Evolutionary conservation across 1,284 basidiomycete species (phyloP).

Genomic region (Cystodermella granulosa): DNA sequence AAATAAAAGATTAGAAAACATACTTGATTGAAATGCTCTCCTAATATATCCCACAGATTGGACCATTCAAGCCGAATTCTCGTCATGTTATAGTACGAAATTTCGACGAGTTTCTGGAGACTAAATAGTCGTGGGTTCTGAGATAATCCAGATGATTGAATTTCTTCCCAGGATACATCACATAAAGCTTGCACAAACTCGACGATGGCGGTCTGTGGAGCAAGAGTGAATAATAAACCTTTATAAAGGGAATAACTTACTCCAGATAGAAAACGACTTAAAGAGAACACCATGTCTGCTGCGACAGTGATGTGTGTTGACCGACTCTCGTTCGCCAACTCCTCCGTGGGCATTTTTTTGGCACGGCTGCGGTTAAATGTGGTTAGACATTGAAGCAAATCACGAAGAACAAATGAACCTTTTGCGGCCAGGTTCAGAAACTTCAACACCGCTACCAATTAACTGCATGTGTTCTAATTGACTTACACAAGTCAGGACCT

Average conservation of each 20-base stretch:
- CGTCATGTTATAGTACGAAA: constrained; percentile 99
- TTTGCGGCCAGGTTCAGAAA: constrained; percentile 75
- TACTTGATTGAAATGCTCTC: constrained; percentile 98
- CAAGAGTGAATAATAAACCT: constrained; percentile 1
- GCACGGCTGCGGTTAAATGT: constrained; percentile 44
- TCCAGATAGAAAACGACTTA: constrained; percentile 90
- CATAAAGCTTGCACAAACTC: constrained; percentile 96
- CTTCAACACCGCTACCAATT: constrained; percentile 80
- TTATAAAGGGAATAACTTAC: constrained; percentile 46
- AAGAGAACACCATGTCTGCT: constrained; percentile 97
- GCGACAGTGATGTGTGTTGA: constrained; percentile 98
- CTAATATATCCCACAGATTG: constrained; percentile 94
- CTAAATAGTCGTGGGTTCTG: constrained; percentile 94
- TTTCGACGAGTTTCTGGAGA: constrained; percentile 97
- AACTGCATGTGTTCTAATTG: constrained; percentile 97
- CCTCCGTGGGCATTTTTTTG: constrained; percentile 78
- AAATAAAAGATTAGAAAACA: constrained; percentile 14
- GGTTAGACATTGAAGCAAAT: constrained; percentile 3
- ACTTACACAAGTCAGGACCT: constrained; percentile 91
- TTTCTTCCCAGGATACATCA: constrained; percentile 99
- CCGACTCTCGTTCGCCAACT: constrained; percentile 92
- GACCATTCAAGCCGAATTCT: constrained; percentile 99
- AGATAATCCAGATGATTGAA: constrained; percentile 91
- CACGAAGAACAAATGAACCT: constrained; percentile 49
- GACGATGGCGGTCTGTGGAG: constrained; percentile 82